Evolutionary conservation across 805 yeast species (phyloP).

Genomic region (Schwanniomyces vanrijiae): DNA sequence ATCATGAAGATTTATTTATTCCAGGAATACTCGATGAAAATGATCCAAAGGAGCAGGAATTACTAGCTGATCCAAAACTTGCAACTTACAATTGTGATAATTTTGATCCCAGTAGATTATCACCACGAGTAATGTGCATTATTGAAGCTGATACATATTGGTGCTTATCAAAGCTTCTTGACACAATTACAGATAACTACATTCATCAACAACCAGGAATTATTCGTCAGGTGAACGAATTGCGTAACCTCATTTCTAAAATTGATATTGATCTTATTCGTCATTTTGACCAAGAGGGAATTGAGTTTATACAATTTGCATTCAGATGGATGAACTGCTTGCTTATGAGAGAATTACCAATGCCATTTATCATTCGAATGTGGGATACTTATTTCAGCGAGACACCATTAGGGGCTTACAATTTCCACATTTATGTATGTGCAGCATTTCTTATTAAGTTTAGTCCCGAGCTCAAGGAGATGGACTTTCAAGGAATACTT

Average conservation of each 20-base stretch:
- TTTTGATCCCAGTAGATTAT: slow-evolving; percentile 62
- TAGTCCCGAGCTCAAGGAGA: slow-evolving; percentile 70
- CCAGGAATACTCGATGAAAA: slow-evolving; percentile 34
- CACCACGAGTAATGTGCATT: slow-evolving; percentile 58
- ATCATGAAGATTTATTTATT: slow-evolving; percentile 30
- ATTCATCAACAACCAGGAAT: slow-evolving; percentile 99
- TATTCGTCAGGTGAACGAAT: slow-evolving; percentile 80
- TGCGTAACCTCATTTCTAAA: slow-evolving; percentile 73
- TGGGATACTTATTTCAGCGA: slow-evolving; percentile 94
- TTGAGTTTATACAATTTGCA: slow-evolving; percentile 94
- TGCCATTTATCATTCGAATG: slow-evolving; percentile 82
- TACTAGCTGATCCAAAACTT: slow-evolving; percentile 26
- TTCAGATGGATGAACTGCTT: slow-evolving; percentile 99
- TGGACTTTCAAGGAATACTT: slow-evolving; percentile 94
- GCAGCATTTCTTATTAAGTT: slow-evolving; percentile 93
- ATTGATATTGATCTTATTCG: slow-evolving; percentile 72
- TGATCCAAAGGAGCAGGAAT: slow-evolving; percentile 19
- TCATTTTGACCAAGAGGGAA: slow-evolving; percentile 77
- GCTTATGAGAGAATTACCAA: slow-evolving; percentile 87
- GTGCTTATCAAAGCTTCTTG: slow-evolving; percentile 89
- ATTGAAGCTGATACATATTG: slow-evolving; percentile 97
- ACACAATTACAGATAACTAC: slow-evolving; percentile 94
- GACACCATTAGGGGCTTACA: slow-evolving; percentile 76
- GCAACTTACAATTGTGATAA: slow-evolving; percentile 43
- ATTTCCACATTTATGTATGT: slow-evolving; percentile 94